phyloP scores from a whole-genome alignment of 768 basidiomycete genomes.

The Suillus spraguei region DNA sequence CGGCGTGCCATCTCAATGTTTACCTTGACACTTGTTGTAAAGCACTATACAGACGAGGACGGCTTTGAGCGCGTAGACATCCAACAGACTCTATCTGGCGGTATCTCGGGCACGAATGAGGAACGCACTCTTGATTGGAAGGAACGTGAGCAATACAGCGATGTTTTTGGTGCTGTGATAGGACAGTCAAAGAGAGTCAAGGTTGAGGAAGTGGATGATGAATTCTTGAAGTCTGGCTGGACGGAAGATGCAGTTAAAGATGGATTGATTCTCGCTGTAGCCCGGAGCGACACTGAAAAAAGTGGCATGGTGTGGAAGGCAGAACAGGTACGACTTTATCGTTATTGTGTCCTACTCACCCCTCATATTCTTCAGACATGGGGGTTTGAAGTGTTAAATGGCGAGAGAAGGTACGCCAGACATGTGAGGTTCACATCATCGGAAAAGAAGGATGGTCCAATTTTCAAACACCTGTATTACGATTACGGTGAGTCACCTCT shows the following conservation, averaged over 20 bases:
- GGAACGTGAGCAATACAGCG: constrained; percentile 54
- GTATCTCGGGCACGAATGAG: constrained; percentile 60
- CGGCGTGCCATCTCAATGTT: constrained; percentile 61
- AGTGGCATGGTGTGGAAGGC: constrained; percentile 63
- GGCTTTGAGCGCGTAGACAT: constrained; percentile 69
- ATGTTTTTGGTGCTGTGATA: constrained; percentile 61
- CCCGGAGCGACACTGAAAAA: constrained; percentile 65
- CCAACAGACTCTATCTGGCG: constrained; percentile 64
- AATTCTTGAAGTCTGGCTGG: constrained; percentile 45
- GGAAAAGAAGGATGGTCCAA: constrained; percentile 47
- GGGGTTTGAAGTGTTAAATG: constrained; percentile 65
- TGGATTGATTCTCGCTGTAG: constrained; percentile 37
- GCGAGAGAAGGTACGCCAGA: constrained; percentile 60
- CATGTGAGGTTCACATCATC: constrained; percentile 68
- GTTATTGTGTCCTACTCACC: neutral
- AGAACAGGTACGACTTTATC: constrained; percentile 50
- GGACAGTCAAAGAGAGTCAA: constrained; percentile 55
- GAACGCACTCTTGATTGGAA: constrained; percentile 58
- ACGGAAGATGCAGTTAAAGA: constrained; percentile 40
- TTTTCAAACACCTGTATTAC: constrained; percentile 60
- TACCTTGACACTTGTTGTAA: constrained; percentile 60
- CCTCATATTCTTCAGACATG: constrained; percentile 41
- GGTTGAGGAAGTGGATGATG: constrained; percentile 47
- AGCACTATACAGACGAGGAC: constrained; percentile 63
- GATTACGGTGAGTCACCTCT: constrained; percentile 59